Conservation (phyloP, 441 rosid species). For the Eutrema salsugineum region DNA sequence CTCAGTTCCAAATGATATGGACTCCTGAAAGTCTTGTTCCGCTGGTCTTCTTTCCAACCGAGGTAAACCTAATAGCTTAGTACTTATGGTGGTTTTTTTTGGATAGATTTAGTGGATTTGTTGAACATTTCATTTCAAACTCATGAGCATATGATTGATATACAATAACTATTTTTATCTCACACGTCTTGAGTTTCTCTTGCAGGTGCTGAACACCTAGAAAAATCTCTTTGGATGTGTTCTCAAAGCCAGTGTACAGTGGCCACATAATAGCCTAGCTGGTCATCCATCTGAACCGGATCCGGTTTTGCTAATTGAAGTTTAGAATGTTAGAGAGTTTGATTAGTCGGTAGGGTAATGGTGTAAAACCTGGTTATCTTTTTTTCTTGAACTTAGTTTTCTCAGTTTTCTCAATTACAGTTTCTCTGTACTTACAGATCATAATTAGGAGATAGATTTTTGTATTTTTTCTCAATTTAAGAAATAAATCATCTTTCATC, state of each 20-base stretch:
- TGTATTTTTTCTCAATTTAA: neutral
- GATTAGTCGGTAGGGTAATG: neutral
- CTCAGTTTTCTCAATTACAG: neutral
- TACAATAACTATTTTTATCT: neutral
- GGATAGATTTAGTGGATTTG: neutral
- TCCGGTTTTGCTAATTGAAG: conserved; percentile 12
- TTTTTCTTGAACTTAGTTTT: neutral
- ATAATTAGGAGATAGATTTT: neutral
- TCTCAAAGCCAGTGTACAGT: conserved; percentile 19
- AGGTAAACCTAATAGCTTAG: neutral
- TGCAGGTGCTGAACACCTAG: conserved; percentile 10
- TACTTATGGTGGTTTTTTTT: neutral
- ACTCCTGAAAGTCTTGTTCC: neutral
- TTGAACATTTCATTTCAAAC: neutral
- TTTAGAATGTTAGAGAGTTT: conserved; percentile 13
- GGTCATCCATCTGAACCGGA: conserved; percentile 11
- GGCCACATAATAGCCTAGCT: conserved; percentile 8
- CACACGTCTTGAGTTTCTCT: neutral
- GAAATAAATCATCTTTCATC: neutral
- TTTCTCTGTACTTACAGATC: neutral
- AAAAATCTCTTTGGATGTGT: neutral
- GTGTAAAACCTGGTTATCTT: neutral
- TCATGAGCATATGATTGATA: conserved; percentile 8
- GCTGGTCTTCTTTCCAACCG: neutral
- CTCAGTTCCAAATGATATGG: neutral